These are phyloP conservation scores for Acanthamoeba divionensis DNA, from an alignment of 208 protist genomes.

Conservation along the genomic window DNA sequence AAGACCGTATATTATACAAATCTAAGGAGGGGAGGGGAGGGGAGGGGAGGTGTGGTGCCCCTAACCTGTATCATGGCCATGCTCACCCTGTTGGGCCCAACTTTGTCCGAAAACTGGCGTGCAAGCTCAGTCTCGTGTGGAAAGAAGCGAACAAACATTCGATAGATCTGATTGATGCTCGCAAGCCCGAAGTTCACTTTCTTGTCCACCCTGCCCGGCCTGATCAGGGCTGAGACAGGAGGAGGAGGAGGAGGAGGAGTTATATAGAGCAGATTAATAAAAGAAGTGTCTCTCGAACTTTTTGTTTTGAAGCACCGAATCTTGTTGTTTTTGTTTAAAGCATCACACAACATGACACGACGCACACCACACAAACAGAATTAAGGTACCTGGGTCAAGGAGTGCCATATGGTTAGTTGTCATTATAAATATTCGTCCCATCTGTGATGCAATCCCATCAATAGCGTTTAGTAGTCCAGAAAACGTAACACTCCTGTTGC, in stretches of 20 bases:
- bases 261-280: too few species aligned
- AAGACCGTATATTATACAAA: not conserved
- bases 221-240: constrained; percentile 87
- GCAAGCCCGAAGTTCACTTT: constrained; percentile 86
- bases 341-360: not conserved
- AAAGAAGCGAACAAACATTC: constrained; percentile 45
- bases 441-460: constrained; percentile 91
- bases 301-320: not conserved
- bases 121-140: not conserved
- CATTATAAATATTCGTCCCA: constrained; percentile 93
- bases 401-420: constrained; percentile 95
- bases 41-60: not conserved
- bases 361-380: not conserved
- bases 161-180: constrained; percentile 75
- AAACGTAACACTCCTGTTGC: constrained; percentile 59
- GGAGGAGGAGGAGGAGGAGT: not conserved
- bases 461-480: constrained; percentile 93
- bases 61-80: constrained; percentile 42
- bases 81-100: not conserved
- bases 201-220: constrained; percentile 91
- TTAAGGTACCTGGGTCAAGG: constrained; percentile 63
- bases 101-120: not conserved
- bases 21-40: not conserved
- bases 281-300: too few species aligned
- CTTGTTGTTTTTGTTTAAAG: not conserved